Conservation (phyloP, 73 alveolate species). For the Halteria grandinella region DNA sequence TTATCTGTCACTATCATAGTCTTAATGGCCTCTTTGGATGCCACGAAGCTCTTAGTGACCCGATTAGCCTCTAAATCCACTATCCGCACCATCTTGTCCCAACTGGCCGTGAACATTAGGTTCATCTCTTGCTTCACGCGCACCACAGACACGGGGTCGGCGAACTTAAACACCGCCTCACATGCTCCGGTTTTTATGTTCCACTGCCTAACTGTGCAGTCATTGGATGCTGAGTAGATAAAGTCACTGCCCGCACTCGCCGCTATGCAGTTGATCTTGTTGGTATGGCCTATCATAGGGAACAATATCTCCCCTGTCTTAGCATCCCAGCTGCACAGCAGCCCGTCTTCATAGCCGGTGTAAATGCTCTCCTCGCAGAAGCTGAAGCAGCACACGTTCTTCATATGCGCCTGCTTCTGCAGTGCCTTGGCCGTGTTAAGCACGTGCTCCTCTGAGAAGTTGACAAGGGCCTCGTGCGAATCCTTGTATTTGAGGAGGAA, state of each 20-base stretch:
- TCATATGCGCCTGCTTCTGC: conserved; percentile 38
- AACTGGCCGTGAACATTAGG: conserved; percentile 69
- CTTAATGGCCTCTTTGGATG: conserved; percentile 78
- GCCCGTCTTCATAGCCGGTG: conserved; percentile 88
- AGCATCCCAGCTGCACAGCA: conserved; percentile 72
- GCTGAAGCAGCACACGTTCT: conserved; percentile 67
- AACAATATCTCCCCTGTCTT: conserved; percentile 63
- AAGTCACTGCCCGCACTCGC: conserved; percentile 59
- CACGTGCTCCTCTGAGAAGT: conserved; percentile 66
- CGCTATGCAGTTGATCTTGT: conserved; percentile 47
- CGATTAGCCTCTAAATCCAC: conserved; percentile 72
- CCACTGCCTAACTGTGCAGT: conserved; percentile 94
- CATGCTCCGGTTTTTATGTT: conserved; percentile 71
- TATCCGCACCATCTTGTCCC: conserved; percentile 78
- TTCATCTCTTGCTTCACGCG: conserved; percentile 18
- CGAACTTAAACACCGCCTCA: conserved; percentile 64
- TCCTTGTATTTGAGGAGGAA: conserved; percentile 48
- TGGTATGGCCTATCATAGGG: conserved; percentile 77
- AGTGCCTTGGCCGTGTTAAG: conserved; percentile 64
- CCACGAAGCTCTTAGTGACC: conserved; percentile 67
- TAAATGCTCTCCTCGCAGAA: conserved; percentile 61
- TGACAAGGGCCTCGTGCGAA: conserved; percentile 28
- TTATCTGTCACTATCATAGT: conserved; percentile 48
- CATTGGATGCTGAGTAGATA: conserved; percentile 88
- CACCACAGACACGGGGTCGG: conserved; percentile 76